Conservation (phyloP, 257 asterid genomes). For the Solanum chmielewskii region DNA sequence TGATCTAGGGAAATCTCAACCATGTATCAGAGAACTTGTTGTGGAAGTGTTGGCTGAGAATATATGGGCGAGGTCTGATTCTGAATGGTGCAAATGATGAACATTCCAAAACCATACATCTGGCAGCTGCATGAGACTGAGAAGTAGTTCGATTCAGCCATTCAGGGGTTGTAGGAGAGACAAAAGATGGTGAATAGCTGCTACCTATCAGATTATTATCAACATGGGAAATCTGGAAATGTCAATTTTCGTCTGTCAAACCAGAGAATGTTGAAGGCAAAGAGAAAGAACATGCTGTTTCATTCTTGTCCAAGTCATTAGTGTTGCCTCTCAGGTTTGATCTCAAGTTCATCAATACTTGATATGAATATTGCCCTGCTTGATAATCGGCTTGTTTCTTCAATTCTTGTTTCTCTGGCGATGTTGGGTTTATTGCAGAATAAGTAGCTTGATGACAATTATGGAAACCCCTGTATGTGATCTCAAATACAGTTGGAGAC, state of each 20-base stretch:
- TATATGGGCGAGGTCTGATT: constrained; percentile 29
- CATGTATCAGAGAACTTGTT: constrained; percentile 43
- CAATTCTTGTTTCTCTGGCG: constrained; percentile 31
- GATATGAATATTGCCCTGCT: constrained; percentile 20
- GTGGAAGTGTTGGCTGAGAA: constrained; percentile 49
- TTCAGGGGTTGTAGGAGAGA: constrained; percentile 26
- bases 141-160: constrained; percentile 24
- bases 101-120: constrained; percentile 6
- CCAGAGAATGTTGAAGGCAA: constrained; percentile 38
- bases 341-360: constrained; percentile 26
- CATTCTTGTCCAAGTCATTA: constrained; percentile 22
- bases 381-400: constrained; percentile 6
- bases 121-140: constrained; percentile 11
- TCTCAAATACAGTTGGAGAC: constrained; percentile 37
- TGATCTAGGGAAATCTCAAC: constrained; percentile 43
- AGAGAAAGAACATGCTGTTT: constrained; percentile 32
- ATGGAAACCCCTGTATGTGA: constrained; percentile 68
- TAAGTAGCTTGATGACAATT: constrained; percentile 26
- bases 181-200: constrained; percentile 32
- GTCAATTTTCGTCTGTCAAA: constrained; percentile 14
- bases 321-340: constrained; percentile 53
- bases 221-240: constrained; percentile 22
- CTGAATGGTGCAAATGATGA: constrained; percentile 14
- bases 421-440: constrained; percentile 17
- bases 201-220: constrained; percentile 26